These are phyloP conservation scores for Apiosordaria backusii DNA, from an alignment of 495 filamentous ascomycete species.

Conservation along the genomic window DNA sequence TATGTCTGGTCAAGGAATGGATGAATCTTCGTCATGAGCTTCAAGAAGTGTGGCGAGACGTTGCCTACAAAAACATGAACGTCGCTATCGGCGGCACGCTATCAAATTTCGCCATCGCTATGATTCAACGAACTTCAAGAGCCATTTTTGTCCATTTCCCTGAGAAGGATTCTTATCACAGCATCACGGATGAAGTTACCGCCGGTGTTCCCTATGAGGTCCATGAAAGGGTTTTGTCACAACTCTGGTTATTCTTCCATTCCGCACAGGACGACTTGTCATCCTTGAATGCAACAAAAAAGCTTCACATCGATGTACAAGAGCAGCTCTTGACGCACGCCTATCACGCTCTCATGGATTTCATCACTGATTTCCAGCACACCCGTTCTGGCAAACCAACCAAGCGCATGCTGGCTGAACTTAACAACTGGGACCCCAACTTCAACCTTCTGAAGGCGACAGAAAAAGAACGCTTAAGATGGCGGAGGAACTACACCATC, in stretches of 20 bases:
- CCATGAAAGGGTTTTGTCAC: constrained; percentile 24
- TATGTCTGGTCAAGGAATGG: constrained; percentile 32
- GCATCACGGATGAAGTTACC: constrained; percentile 36
- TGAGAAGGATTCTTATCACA: constrained; percentile 37
- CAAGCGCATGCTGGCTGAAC: constrained; percentile 37
- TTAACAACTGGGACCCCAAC: constrained; percentile 42
- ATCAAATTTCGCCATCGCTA: constrained; percentile 39
- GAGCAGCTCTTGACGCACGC: constrained; percentile 43
- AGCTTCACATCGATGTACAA: constrained; percentile 31
- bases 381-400: constrained; percentile 46
- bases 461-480: constrained; percentile 37
- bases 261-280: constrained; percentile 13
- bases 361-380: constrained; percentile 45
- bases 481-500: constrained; percentile 47
- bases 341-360: constrained; percentile 42
- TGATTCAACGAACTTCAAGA: constrained; percentile 36
- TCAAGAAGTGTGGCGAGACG: constrained; percentile 44
- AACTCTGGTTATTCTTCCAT: constrained; percentile 17
- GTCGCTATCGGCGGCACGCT: constrained; percentile 43
- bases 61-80: constrained; percentile 44
- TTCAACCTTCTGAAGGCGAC: constrained; percentile 39
- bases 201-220: constrained; percentile 35
- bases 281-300: constrained; percentile 18
- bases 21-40: constrained; percentile 34
- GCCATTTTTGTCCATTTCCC: constrained; percentile 42